These are phyloP conservation scores for Mariannaea elegans DNA, from an alignment of 2,329 filamentous ascomycete species.

Conservation along the genomic window DNA sequence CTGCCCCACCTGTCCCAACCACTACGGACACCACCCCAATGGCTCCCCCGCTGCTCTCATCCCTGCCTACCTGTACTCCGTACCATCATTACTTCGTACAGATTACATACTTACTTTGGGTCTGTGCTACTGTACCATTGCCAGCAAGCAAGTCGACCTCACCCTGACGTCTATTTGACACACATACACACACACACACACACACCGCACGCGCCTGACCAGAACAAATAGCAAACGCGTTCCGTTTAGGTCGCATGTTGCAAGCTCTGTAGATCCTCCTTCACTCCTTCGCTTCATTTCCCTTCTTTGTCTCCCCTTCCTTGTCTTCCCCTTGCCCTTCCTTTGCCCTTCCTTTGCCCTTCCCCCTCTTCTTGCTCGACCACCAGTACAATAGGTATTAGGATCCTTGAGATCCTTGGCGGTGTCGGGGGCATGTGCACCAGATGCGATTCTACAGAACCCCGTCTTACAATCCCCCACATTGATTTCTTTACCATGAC, in stretches of 20 bases:
- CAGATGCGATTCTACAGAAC: constrained; percentile 41
- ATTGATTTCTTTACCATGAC: constrained; percentile 18
- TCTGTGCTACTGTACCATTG: too few relatives aligned
- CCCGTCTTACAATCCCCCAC: constrained; percentile 31
- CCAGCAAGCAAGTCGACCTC: too few relatives aligned
- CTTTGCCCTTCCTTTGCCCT: too few relatives aligned
- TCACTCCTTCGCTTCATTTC: too few relatives aligned
- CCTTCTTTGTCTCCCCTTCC: too few relatives aligned
- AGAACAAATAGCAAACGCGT: too few relatives aligned
- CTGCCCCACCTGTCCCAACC: neutral
- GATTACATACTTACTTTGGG: neutral
- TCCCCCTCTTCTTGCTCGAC: neutral
- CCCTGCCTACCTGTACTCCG: neutral
- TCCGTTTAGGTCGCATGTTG: too few relatives aligned
- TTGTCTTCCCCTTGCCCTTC: too few relatives aligned
- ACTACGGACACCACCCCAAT: neutral
- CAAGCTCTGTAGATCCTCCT: neutral
- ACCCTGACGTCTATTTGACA: neutral
- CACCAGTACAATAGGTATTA: too few relatives aligned
- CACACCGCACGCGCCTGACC: too few relatives aligned
- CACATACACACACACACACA: neutral
- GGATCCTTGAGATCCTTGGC: too few relatives aligned
- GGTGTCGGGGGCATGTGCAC: neutral
- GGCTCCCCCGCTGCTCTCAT: neutral
- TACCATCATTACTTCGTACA: neutral